Conservation (phyloP, 495 filamentous ascomycete species). For the Aspergillus haitiensis region DNA sequence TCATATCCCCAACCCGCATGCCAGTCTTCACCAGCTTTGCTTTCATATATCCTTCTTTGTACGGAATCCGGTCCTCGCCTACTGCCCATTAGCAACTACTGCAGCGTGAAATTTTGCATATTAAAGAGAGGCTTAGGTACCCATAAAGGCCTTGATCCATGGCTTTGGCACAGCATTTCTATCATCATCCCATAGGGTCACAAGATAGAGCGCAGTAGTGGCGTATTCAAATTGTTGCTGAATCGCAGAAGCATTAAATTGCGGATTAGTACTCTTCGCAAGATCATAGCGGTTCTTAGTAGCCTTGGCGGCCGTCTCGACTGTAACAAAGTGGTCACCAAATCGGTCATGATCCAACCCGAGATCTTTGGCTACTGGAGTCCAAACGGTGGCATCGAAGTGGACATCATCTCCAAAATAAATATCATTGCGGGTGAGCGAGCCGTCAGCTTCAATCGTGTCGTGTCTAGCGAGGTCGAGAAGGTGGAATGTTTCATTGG, state of each 20-base stretch:
- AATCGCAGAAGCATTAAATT: constrained; percentile 5
- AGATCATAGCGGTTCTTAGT: not conserved
- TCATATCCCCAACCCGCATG: not conserved
- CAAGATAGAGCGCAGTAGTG: constrained; percentile 5
- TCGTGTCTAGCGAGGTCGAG: constrained; percentile 5
- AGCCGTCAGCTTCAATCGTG: constrained; percentile 9
- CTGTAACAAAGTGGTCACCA: not conserved
- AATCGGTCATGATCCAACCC: not conserved
- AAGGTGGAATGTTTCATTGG: constrained; percentile 9
- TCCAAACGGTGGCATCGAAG: constrained; percentile 7
- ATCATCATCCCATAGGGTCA: constrained; percentile 11
- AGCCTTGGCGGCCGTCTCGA: not conserved
- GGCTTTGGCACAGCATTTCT: constrained; percentile 4
- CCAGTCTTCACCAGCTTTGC: not conserved
- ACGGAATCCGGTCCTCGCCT: constrained; percentile 17
- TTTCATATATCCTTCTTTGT: constrained; percentile 8
- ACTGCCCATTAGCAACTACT: constrained; percentile 1
- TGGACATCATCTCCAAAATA: constrained; percentile 10
- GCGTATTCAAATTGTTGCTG: not conserved
- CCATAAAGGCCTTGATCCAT: constrained; percentile 11
- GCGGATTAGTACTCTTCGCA: not conserved
- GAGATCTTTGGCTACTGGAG: not conserved
- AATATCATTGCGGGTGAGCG: constrained; percentile 6
- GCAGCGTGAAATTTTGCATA: not conserved
- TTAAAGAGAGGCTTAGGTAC: not conserved